Conservation (phyloP, 306 rosid species). For the Malus asiatica region DNA sequence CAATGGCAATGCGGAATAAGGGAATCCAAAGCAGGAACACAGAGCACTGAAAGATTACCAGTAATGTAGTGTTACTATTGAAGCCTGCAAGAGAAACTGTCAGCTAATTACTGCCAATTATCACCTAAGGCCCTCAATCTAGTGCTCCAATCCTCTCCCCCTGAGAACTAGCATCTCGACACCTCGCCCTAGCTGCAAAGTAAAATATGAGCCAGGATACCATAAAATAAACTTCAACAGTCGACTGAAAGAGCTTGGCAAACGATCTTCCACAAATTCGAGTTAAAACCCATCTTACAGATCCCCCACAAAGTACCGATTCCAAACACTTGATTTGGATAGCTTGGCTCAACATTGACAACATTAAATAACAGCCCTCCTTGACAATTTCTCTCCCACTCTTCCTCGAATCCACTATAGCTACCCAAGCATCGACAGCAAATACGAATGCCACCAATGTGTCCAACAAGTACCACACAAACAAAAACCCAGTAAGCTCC, state of each 20-base stretch:
- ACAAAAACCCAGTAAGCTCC: slow-evolving; percentile 73
- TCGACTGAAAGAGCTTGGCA: slow-evolving; percentile 72
- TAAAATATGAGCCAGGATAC: slow-evolving; percentile 80
- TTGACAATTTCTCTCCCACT: slow-evolving; percentile 82
- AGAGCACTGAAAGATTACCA: slow-evolving; percentile 41
- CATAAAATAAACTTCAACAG: slow-evolving; percentile 91
- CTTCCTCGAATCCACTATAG: slow-evolving; percentile 77
- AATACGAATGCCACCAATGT: slow-evolving; percentile 69
- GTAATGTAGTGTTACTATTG: slow-evolving; percentile 34
- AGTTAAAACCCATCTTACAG: slow-evolving; percentile 54
- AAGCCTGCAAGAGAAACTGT: slow-evolving; percentile 27
- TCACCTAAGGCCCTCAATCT: slow-evolving; percentile 70
- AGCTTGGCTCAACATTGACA: slow-evolving; percentile 69
- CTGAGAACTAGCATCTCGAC: slow-evolving; percentile 60
- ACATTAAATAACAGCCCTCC: slow-evolving; percentile 81
- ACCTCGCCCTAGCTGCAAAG: slow-evolving; percentile 58
- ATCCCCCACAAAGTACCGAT: slow-evolving; percentile 61
- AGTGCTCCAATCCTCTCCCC: slow-evolving; percentile 67
- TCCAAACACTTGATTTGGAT: slow-evolving; percentile 73
- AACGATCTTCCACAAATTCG: slow-evolving; percentile 45
- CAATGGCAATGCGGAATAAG: slow-evolving; percentile 33
- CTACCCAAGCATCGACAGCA: slow-evolving; percentile 93
- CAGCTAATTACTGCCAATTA: slow-evolving; percentile 21
- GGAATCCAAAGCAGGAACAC: slow-evolving; percentile 38
- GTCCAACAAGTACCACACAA: slow-evolving; percentile 69